phyloP scores from a whole-genome alignment of 495 filamentous ascomycete genomes.

The Penicillium paxilli region DNA sequence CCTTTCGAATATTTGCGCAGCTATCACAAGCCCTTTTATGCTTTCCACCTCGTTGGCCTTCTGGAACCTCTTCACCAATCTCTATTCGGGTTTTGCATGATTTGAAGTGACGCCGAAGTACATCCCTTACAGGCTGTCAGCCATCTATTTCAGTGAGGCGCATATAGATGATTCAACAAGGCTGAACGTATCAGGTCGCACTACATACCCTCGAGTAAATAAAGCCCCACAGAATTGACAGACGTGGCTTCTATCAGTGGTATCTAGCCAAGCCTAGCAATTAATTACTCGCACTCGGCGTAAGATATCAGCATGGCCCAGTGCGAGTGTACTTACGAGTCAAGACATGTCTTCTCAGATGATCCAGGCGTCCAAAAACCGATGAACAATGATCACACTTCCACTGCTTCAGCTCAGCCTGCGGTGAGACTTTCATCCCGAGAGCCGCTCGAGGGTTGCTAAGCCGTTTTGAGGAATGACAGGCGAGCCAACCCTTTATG shows the following conservation, averaged over 20 bases:
- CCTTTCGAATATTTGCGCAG: slow-evolving; percentile 35
- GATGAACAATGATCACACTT: slow-evolving; percentile 32
- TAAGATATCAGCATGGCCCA: neutral
- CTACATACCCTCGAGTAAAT: slow-evolving; percentile 36
- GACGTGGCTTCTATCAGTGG: slow-evolving; percentile 14
- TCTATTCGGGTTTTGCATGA: slow-evolving; percentile 29
- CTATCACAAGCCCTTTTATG: slow-evolving; percentile 38
- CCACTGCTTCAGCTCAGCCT: slow-evolving; percentile 20
- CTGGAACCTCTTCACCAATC: slow-evolving; percentile 24
- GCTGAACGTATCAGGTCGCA: too few relatives aligned
- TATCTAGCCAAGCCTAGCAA: slow-evolving; percentile 19
- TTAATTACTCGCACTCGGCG: neutral
- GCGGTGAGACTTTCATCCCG: slow-evolving; percentile 13
- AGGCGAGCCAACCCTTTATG: slow-evolving; percentile 5
- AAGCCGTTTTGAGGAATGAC: slow-evolving; percentile 13
- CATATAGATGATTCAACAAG: neutral
- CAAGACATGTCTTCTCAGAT: slow-evolving; percentile 30
- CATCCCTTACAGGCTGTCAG: slow-evolving; percentile 21
- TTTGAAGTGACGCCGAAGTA: slow-evolving; percentile 37
- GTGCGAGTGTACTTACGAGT: slow-evolving; percentile 25
- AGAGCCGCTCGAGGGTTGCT: neutral
- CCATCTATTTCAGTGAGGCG: neutral
- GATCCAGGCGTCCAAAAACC: slow-evolving; percentile 30
- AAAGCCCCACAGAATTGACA: slow-evolving; percentile 32
- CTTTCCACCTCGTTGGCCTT: slow-evolving; percentile 29